phyloP scores from a whole-genome alignment of 2,329 filamentous ascomycete species.

The Paecilomyces dactylethromorphus region DNA sequence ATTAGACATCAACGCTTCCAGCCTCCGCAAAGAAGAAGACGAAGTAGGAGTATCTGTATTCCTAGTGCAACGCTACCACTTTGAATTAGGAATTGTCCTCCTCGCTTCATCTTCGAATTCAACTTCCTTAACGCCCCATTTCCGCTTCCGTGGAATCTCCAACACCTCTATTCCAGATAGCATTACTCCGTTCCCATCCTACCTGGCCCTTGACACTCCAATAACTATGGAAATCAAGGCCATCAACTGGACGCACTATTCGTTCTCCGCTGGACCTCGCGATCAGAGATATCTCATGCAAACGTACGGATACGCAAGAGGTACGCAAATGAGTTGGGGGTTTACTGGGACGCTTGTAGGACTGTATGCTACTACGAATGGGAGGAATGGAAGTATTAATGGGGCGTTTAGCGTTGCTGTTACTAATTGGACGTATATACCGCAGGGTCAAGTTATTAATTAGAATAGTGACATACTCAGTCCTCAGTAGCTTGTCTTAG shows the following conservation, averaged over 20 bases:
- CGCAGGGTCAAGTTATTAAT: background rate
- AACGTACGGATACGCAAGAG: constrained; percentile 1
- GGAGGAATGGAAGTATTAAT: background rate
- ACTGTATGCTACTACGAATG: background rate
- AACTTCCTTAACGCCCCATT: background rate
- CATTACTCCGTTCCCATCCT: background rate
- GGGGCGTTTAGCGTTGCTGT: background rate
- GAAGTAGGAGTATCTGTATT: constrained; percentile 5
- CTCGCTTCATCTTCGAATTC: background rate
- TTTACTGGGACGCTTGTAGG: background rate
- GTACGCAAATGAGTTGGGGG: constrained; percentile 1
- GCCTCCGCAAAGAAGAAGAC: constrained; percentile 1
- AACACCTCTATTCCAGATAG: background rate
- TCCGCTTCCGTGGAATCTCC: constrained; percentile 3
- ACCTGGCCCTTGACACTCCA: background rate
- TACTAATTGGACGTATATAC: background rate
- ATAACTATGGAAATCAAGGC: constrained; percentile 3
- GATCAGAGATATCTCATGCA: background rate
- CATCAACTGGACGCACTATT: constrained; percentile 3
- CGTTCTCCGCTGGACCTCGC: constrained; percentile 1
- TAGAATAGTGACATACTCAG: background rate
- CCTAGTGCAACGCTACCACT: constrained; percentile 2
- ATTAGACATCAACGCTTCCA: background rate
- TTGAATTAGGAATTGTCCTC: constrained; percentile 3
- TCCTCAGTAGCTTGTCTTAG: background rate